Conservation (phyloP, 1,284 basidiomycete genomes). For the Ustilago vetiveriae region DNA sequence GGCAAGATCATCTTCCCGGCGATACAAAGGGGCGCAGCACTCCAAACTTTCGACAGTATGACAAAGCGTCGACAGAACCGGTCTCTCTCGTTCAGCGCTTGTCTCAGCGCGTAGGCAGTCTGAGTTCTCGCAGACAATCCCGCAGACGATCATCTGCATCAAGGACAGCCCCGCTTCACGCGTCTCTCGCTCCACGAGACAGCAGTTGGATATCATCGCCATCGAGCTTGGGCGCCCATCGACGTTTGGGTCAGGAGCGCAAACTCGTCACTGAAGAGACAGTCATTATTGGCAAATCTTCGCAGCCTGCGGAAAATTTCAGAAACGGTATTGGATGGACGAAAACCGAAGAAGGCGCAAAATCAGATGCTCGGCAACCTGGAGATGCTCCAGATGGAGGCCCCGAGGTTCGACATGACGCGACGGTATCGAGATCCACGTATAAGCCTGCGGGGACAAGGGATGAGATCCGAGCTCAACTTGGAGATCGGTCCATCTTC, state of each 20-base stretch:
- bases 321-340: too few relatives aligned
- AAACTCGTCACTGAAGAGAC: constrained; percentile 29
- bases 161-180: too few relatives aligned
- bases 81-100: not conserved
- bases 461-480: constrained; percentile 28
- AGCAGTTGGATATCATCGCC: too few relatives aligned
- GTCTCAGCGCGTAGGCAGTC: constrained; percentile 6
- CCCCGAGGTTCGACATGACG: not conserved
- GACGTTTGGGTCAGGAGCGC: too few relatives aligned
- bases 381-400: not conserved
- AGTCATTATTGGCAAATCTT: constrained; percentile 20
- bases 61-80: constrained; percentile 15
- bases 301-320: not conserved
- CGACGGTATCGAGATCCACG: not conserved
- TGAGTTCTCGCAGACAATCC: not conserved
- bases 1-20: not conserved
- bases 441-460: constrained; percentile 12
- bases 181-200: too few relatives aligned
- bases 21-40: not conserved
- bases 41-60: constrained; percentile 7
- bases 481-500: constrained; percentile 2
- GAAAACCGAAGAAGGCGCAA: too few relatives aligned
- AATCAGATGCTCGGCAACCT: not conserved
- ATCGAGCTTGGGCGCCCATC: too few relatives aligned
- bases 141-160: too few relatives aligned